These are phyloP conservation scores for Phytophthora hibernalis DNA, from an alignment of 352 stramenopile genomes.

Conservation along the genomic window DNA sequence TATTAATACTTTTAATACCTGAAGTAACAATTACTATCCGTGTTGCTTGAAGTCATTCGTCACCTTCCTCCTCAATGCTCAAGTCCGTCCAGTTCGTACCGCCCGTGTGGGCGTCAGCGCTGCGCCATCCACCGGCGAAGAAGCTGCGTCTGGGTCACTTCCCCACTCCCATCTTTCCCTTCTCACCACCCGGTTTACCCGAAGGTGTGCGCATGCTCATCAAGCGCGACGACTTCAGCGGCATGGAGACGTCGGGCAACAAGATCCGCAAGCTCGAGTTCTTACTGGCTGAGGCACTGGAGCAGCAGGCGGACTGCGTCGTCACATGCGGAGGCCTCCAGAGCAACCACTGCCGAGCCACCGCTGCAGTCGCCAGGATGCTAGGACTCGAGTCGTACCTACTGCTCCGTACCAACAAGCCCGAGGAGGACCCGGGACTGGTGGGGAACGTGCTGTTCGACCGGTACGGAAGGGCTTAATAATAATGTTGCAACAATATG, in stretches of 20 bases:
- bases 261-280: constrained; percentile 97
- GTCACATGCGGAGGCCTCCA: constrained; percentile 94
- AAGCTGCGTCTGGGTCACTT: constrained; percentile 80
- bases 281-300: constrained; percentile 91
- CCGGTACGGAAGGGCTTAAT: constrained; percentile 37
- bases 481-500: not conserved
- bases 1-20: no score
- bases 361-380: constrained; percentile 86
- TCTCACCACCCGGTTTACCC: constrained; percentile 72
- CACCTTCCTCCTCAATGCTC: constrained; percentile 49
- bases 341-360: constrained; percentile 94
- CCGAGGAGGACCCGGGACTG: constrained; percentile 71
- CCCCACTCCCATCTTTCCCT: constrained; percentile 82
- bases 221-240: constrained; percentile 91
- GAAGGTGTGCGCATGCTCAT: constrained; percentile 80
- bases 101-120: constrained; percentile 62
- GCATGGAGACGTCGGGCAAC: constrained; percentile 93
- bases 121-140: constrained; percentile 51
- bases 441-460: constrained; percentile 85
- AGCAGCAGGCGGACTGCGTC: constrained; percentile 85
- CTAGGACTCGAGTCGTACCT: constrained; percentile 93
- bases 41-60: no score
- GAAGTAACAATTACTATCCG: no score
- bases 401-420: constrained; percentile 86
- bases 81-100: constrained; percentile 65